Evolutionary conservation across 2,329 filamentous ascomycete species (phyloP), one percentile per base, ranked within the genome.

Genomic region (Hypoxylon sp.): DNA sequence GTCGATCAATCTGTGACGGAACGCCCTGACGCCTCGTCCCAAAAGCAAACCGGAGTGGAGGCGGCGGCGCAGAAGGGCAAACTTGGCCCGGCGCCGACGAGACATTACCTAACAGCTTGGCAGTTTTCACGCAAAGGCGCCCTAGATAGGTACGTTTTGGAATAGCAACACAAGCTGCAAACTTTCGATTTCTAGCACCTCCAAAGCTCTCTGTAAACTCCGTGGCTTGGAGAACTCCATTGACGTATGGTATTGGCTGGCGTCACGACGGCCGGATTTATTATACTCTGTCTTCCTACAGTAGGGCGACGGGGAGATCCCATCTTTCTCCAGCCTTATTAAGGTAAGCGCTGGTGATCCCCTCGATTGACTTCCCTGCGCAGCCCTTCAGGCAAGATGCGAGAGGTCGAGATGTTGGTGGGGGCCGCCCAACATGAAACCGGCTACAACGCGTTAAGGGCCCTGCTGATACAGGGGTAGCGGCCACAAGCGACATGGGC

Each of bases 1-100:
- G 52, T 38, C 56, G 61, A 64, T 67, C 64, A 64, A 67, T 55
- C 56, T 67, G 64, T 36, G 61, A 67, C 61, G 61, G 49, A n/a
- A n/a, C n/a, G n/a, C n/a, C n/a, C n/a, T n/a, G n/a, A 40, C 36
- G 20, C 38, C 50, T 46, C 26, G 30, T 40, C 33, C 52, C 52
- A 16, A 36, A 55, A 40, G 36, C 51, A 33, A 33, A 11, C 30
- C 45, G 42, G 32, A 26, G 62, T 49, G 33, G 50, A 56, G 33
- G 50, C 32, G 18, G 16, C 20, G 30, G 52, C 51, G 18, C 38
- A 44, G 51, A 44, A 48, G 42, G 18, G 14, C 50, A 28, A 14
- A 49, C 42, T n/a, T 57, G 38, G 24, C 32, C 33, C 18, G 28
- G 28, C 32, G 61, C 33, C 28, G 51, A 36, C 45, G 48, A 45